Evolutionary conservation across 305 asterid genomes (phyloP), one percentile per base, ranked within the genome.

Genomic region (Fraxinus velutina): DNA sequence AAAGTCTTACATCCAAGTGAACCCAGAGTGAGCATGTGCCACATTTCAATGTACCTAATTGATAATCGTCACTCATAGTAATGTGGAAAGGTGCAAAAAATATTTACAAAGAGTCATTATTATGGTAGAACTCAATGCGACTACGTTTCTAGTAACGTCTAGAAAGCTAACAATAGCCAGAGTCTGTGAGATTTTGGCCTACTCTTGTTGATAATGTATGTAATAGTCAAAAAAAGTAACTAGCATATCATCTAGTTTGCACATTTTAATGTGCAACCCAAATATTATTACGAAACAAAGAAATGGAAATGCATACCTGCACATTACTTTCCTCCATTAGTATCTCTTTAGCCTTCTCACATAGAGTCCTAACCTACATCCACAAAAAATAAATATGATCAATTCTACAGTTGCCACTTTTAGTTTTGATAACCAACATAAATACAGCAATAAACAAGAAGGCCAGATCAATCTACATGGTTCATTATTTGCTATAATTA

Each of bases 261-360:
- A 60, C 33, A 78, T 76, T 47, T 47, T 39, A 60, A 60, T 6
- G 70, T 21, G 70, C 13, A 60, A 60, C 33, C 13, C 13, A 21
- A 8, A 13, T 19, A 27, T 68, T 10, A 68, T 29, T 27, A 29
- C 32, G 37, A 29, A 29, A 29, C 37, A 68, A 79, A 75, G 73
- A 55, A 42, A 55, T 22, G 73, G 78, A 74, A 76, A 68, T 78
- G 22, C 85, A 85, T 88, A 95, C 98, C 99, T 94, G 98, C 75
- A 94, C 98, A 76, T 94, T 94, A 85, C 98, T 94, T 88, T 94
- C 98, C 10, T 90, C 92, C 92, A 91, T 93, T 81, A 94, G 87
- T 83, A 94, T 93, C 91, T 94, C 98, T 83, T 94, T 94, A 1
- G 97, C 98, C 90, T 94, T 94, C 82, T 94, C 98, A 70, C 98